phyloP scores from a whole-genome alignment of 768 basidiomycete species.

The Termitomyces sp. region DNA sequence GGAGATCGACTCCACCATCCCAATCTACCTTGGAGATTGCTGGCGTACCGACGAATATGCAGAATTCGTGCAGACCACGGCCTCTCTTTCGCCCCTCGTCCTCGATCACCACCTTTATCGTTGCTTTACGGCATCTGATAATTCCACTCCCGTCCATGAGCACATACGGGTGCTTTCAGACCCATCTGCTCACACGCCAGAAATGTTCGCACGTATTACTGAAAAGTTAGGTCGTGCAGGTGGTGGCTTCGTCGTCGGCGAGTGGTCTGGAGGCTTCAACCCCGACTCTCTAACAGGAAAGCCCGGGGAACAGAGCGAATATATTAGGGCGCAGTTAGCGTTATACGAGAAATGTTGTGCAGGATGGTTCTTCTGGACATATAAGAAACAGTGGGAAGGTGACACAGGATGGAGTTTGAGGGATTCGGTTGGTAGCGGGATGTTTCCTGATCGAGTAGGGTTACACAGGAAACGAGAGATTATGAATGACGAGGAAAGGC shows the following conservation, averaged over 20 bases:
- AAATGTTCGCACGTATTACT: constrained; percentile 30
- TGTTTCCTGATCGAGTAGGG: constrained; percentile 55
- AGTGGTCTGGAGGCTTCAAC: constrained; percentile 78
- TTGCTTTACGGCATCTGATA: constrained; percentile 67
- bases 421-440: constrained; percentile 58
- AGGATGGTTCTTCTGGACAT: constrained; percentile 87
- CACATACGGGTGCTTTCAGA: constrained; percentile 50
- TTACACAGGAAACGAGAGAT: constrained; percentile 25
- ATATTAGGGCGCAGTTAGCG: constrained; percentile 59
- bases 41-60: constrained; percentile 71
- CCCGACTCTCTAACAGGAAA: constrained; percentile 46
- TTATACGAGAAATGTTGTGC: constrained; percentile 61
- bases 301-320: constrained; percentile 38
- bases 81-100: constrained; percentile 38
- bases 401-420: constrained; percentile 75
- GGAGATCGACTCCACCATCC: constrained; percentile 47
- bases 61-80: constrained; percentile 38
- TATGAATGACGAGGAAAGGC: constrained; percentile 15
- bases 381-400: constrained; percentile 60
- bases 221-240: constrained; percentile 30
- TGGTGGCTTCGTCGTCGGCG: constrained; percentile 60
- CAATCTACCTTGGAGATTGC: constrained; percentile 72
- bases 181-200: constrained; percentile 31
- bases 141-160: constrained; percentile 42
- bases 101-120: constrained; percentile 85